Conservation (phyloP, 2,329 filamentous ascomycete genomes). For the Remersonia thermophila region DNA sequence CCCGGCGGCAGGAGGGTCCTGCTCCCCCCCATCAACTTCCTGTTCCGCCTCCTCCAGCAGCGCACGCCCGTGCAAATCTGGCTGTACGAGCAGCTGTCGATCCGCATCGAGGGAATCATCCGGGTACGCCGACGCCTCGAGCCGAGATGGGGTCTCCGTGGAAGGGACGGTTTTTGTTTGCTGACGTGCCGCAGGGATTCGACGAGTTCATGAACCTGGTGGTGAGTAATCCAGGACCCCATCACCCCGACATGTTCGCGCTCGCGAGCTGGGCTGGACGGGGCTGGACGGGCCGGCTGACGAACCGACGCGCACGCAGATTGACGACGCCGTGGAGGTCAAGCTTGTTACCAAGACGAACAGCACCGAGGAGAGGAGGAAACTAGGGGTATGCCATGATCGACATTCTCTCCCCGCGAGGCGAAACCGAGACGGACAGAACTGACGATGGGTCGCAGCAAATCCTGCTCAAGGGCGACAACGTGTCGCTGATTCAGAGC, state of each 20-base stretch:
- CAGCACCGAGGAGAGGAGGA: constrained; percentile 60
- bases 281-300: too few species aligned
- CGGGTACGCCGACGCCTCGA: constrained; percentile 58
- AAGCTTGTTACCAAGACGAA: constrained; percentile 71
- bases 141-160: too few species aligned
- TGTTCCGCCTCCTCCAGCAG: constrained; percentile 34
- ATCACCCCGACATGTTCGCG: too few species aligned
- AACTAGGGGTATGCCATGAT: constrained; percentile 53
- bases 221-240: too few species aligned
- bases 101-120: constrained; percentile 93
- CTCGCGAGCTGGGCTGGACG: too few species aligned
- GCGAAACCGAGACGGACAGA: constrained; percentile 9
- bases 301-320: constrained; percentile 5
- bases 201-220: constrained; percentile 99
- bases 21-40: constrained; percentile 39
- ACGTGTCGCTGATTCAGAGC: constrained; percentile 68
- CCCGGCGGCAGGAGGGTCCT: constrained; percentile 48
- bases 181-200: constrained; percentile 54
- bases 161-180: too few species aligned
- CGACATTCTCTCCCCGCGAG: too few species aligned
- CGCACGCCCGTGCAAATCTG: constrained; percentile 84
- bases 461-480: constrained; percentile 79
- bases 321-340: constrained; percentile 86
- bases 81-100: constrained; percentile 91
- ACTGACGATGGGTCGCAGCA: constrained; percentile 38